Percentiles rank a stretch among this genome's conserved stretches.
phyloP scores from a whole-genome alignment of 768 basidiomycete species.

The Tremella mesenterica region DNA sequence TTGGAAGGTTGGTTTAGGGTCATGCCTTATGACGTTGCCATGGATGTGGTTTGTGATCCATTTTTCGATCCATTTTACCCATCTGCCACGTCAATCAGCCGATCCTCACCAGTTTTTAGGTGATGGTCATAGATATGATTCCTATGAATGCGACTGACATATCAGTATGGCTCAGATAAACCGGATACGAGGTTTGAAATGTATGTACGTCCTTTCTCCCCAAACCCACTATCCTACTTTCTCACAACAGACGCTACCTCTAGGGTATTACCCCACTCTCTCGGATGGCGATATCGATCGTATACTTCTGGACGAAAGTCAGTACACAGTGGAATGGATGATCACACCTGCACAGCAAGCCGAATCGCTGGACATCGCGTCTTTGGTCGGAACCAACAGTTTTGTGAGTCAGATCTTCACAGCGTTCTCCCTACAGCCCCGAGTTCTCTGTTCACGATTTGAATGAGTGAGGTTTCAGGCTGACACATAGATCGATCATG shows the following conservation, averaged over 20 bases:
- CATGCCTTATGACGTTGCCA: slow-evolving; percentile 85
- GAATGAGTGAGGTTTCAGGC: too few relatives aligned
- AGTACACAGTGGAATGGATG: slow-evolving; percentile 42
- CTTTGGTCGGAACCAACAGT: slow-evolving; percentile 18
- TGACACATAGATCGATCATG: too few relatives aligned
- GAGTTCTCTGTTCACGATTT: slow-evolving; percentile 29
- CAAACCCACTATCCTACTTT: background rate
- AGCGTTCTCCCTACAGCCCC: background rate
- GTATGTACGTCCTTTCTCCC: slow-evolving; percentile 54
- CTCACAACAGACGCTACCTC: slow-evolving; percentile 36
- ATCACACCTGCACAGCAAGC: slow-evolving; percentile 32
- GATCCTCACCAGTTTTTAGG: too few relatives aligned
- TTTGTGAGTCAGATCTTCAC: slow-evolving; percentile 15
- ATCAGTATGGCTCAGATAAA: slow-evolving; percentile 85
- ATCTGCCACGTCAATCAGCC: background rate
- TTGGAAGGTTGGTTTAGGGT: slow-evolving; percentile 63
- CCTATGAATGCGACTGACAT: too few relatives aligned
- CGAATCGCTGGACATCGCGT: slow-evolving; percentile 16
- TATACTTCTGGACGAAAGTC: slow-evolving; percentile 37
- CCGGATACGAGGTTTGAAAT: slow-evolving; percentile 82
- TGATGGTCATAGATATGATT: too few relatives aligned
- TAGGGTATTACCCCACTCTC: slow-evolving; percentile 41
- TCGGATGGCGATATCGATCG: slow-evolving; percentile 40
- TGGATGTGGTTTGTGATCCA: slow-evolving; percentile 57
- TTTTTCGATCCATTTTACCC: background rate